Evolutionary conservation across 2,329 filamentous ascomycete genomes (phyloP), one percentile per base, ranked within the genome.

Genomic region (Microthyrium microscopicum): DNA sequence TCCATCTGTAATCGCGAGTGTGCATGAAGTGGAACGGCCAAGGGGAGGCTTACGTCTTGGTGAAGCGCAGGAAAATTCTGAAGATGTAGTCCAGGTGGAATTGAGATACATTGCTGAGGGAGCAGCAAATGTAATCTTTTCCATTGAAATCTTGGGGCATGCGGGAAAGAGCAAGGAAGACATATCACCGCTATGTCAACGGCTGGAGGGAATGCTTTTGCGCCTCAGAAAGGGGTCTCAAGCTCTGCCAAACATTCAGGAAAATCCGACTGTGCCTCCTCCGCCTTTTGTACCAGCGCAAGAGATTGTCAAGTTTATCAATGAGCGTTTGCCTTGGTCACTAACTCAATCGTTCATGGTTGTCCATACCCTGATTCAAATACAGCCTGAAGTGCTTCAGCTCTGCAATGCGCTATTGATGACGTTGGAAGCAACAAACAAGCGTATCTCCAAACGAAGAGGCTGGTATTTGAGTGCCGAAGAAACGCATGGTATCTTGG

Each of bases 51-150:
- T n/a, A n/a, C n/a, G n/a, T n/a, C n/a, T n/a, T n/a, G n/a, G n/a
- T n/a, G n/a, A n/a, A n/a, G n/a, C n/a, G n/a, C n/a, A n/a, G n/a
- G n/a, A n/a, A n/a, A n/a, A n/a, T n/a, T n/a, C n/a, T n/a, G n/a
- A n/a, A n/a, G n/a, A n/a, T n/a, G n/a, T n/a, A n/a, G n/a, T n/a
- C n/a, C n/a, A n/a, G n/a, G n/a, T n/a, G n/a, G n/a, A n/a, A n/a
- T n/a, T n/a, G n/a, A n/a, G n/a, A n/a, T 71, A 69, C 40, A 52
- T 72, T 7, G 64, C 62, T 17, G 80, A 89, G 52, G 81, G 80
- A 17, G 74, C 77, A 17, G 79, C 81, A 34, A 87, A 89, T 51
- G 66, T 77, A 33, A 75, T 85, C 40, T 84, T 40, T 48, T 24
- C 41, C 51, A 39, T 53, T 29, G 13, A 38, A n/a, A n/a, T n/a